Percentiles rank a stretch among this genome's conserved stretches.
These are phyloP conservation scores for Jacaranda copaia DNA, from an alignment of 257 asterid genomes.

Conservation along the genomic window DNA sequence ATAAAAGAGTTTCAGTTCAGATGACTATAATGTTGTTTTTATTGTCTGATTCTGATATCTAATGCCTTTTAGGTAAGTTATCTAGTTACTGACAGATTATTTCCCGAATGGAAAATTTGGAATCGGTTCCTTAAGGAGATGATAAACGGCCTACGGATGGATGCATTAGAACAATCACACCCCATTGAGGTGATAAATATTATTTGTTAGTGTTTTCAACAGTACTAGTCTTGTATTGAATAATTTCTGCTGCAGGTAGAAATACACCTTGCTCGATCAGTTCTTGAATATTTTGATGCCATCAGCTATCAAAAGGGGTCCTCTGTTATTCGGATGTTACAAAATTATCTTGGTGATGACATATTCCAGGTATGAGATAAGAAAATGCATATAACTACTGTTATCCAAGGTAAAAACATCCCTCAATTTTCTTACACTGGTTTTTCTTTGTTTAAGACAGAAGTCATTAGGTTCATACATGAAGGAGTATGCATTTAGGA, in stretches of 20 bases:
- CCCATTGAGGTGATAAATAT: conserved; percentile 48
- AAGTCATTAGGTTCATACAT: conserved; percentile 49
- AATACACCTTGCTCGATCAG: conserved; percentile 46
- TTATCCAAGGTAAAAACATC: no score
- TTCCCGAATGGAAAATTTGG: conserved; percentile 60
- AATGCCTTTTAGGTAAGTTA: conserved; percentile 49
- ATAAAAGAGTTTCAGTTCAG: neutral
- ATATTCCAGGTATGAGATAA: conserved; percentile 45
- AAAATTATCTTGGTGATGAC: conserved; percentile 51
- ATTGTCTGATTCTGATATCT: neutral
- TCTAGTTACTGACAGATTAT: conserved; percentile 45
- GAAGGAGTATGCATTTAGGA: conserved; percentile 44
- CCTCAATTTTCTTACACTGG: neutral
- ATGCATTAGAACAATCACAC: conserved; percentile 56
- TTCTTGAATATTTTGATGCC: conserved; percentile 51
- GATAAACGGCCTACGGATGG: conserved; percentile 42
- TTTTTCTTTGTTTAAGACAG: conserved; percentile 36
- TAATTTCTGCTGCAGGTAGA: conserved; percentile 42
- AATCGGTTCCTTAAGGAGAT: conserved; percentile 46
- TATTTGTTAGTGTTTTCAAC: neutral
- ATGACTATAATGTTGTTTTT: neutral
- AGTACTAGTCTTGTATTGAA: neutral
- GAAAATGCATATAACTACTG: no score
- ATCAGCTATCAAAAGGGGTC: conserved; percentile 53
- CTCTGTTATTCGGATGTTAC: conserved; percentile 50